Evolutionary conservation across 169 alveolate genomes (phyloP).

Genomic region (Plasmodium vivax): DNA sequence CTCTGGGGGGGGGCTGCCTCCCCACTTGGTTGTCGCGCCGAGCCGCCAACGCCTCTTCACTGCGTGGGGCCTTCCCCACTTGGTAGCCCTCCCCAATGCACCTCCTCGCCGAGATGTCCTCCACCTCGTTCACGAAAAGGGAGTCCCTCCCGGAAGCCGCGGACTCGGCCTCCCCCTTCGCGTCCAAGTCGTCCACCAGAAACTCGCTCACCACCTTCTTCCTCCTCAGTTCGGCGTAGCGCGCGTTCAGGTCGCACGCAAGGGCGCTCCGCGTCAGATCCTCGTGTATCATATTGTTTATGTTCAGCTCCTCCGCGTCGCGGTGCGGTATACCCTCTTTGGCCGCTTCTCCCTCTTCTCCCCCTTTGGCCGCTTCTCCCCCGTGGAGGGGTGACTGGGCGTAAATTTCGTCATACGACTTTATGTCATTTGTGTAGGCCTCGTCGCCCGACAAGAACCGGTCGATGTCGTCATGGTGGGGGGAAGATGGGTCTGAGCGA

Average conservation of each 20-base stretch:
- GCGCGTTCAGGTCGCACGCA: background rate
- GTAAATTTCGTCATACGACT: constrained; percentile 70
- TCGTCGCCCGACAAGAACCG: constrained; percentile 18
- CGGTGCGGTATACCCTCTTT: background rate
- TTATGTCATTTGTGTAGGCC: constrained; percentile 29
- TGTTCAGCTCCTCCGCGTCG: constrained; percentile 16
- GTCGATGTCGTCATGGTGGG: constrained; percentile 34
- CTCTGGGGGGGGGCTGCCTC: background rate
- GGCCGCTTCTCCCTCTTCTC: background rate
- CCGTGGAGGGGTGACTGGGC: background rate
- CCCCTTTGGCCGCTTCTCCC: background rate
- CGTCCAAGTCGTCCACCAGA: constrained; percentile 39
- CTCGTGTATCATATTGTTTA: constrained; percentile 31
- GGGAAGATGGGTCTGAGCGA: background rate
- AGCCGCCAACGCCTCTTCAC: background rate
- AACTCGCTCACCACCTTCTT: constrained; percentile 27
- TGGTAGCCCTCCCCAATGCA: background rate
- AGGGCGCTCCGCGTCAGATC: background rate
- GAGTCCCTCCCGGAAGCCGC: background rate
- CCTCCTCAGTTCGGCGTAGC: constrained; percentile 2
- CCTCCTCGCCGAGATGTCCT: constrained; percentile 48
- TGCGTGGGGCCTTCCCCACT: background rate
- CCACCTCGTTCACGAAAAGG: constrained; percentile 35
- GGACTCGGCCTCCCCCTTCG: background rate
- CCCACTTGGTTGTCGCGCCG: background rate